Conservation (phyloP, 176 grass and related monocot species). For the Bonia amplexicaulis region DNA sequence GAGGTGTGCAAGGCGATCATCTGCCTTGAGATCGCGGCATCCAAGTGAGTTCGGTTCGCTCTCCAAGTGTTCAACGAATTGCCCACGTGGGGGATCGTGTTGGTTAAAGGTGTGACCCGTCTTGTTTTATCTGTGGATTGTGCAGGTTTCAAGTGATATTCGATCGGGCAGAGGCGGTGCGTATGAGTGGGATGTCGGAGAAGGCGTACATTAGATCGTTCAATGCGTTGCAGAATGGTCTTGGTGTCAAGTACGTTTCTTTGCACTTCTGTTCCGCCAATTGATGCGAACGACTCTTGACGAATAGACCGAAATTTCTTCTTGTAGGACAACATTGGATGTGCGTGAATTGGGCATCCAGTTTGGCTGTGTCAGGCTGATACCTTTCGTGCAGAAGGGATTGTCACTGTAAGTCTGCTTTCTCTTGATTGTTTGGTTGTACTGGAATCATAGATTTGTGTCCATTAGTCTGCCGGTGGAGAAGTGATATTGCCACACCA, state of each 20-base stretch:
- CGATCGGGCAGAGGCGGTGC: slow-evolving; percentile 65
- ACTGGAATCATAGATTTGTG: not conserved
- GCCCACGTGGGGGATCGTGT: not conserved
- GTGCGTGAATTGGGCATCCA: slow-evolving; percentile 82
- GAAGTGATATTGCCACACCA: not conserved
- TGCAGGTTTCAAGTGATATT: slow-evolving; percentile 78
- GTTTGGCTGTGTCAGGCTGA: slow-evolving; percentile 90
- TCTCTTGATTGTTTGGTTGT: not conserved
- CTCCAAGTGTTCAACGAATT: slow-evolving; percentile 37
- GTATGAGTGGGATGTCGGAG: slow-evolving; percentile 94
- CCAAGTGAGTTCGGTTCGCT: slow-evolving; percentile 45
- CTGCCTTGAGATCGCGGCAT: slow-evolving; percentile 81
- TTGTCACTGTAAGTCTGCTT: slow-evolving; percentile 59
- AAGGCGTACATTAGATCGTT: slow-evolving; percentile 92
- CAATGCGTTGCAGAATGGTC: slow-evolving; percentile 83
- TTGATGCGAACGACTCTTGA: not conserved
- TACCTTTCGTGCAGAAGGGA: slow-evolving; percentile 88
- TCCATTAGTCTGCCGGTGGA: no score
- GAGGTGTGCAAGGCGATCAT: slow-evolving; percentile 97
- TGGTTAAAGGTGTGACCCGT: not conserved
- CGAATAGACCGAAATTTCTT: slow-evolving; percentile 1
- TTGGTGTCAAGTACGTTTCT: slow-evolving; percentile 70
- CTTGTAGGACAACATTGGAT: slow-evolving; percentile 59
- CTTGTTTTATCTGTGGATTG: not conserved
- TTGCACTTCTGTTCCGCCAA: not conserved